These are phyloP conservation scores for Miscanthus sacchariflorus DNA, from an alignment of 202 grass and related monocot genomes.

Conservation along the genomic window DNA sequence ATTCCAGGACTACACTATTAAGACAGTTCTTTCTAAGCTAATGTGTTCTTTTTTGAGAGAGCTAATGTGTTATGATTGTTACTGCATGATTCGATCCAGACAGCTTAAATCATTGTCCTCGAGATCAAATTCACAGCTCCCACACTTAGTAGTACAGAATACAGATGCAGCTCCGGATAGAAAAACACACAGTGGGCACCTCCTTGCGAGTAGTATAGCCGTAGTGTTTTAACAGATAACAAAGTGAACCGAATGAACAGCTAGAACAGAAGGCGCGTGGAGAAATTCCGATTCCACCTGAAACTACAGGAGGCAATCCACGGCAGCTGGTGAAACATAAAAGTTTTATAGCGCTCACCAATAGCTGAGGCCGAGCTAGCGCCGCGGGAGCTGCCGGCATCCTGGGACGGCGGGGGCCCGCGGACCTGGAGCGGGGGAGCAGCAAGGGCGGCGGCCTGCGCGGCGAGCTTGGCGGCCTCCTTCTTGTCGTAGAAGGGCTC, in stretches of 20 bases:
- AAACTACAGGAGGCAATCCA: neutral
- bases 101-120: neutral
- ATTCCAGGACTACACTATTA: neutral
- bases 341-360: slow-evolving; percentile 44
- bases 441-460: slow-evolving; percentile 79
- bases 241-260: neutral
- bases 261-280: neutral
- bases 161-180: too few relatives aligned
- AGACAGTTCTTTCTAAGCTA: neutral
- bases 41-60: neutral
- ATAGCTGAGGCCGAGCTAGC: slow-evolving; percentile 47
- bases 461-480: slow-evolving; percentile 83
- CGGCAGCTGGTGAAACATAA: neutral
- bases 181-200: too few relatives aligned
- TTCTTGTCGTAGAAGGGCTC: slow-evolving; percentile 98
- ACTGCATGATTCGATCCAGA: neutral
- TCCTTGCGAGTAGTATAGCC: too few relatives aligned
- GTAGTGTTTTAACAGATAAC: neutral
- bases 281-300: neutral
- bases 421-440: slow-evolving; percentile 68
- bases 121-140: too few relatives aligned
- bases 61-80: neutral
- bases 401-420: slow-evolving; percentile 51
- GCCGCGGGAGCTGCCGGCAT: slow-evolving; percentile 25
- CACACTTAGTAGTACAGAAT: neutral